A percentile compares a stretch with the other conserved stretches of the same genome.
Evolutionary conservation across 306 rosid genomes (phyloP).

Genomic region (Neltuma alba): DNA sequence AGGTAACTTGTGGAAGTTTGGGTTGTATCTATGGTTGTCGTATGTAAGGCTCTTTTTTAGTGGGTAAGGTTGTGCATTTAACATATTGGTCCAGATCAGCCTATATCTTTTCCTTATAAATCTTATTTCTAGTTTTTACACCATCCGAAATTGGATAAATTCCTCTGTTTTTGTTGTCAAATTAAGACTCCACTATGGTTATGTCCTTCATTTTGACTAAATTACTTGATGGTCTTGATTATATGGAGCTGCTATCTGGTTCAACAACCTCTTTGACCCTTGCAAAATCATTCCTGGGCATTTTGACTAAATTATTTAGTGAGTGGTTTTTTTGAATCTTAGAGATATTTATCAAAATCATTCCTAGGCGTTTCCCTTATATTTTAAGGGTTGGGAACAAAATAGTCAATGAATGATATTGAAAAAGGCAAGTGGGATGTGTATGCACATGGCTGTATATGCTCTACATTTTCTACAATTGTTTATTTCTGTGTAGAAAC

Average conservation of each 20-base stretch:
- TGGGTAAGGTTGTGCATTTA: neutral
- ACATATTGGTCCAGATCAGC: neutral
- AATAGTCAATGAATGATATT: neutral
- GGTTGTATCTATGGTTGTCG: neutral
- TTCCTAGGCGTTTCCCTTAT: neutral
- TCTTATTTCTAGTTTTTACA: neutral
- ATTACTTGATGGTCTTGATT: too few relatives aligned
- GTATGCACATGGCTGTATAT: neutral
- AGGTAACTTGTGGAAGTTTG: constrained; percentile 14
- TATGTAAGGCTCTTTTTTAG: neutral
- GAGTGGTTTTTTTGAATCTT: neutral
- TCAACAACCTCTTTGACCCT: too few relatives aligned
- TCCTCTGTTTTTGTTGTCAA: neutral
- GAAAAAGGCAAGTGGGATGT: neutral
- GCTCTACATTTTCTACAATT: neutral
- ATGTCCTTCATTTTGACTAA: too few relatives aligned
- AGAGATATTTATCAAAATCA: neutral
- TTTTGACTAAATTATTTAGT: too few relatives aligned
- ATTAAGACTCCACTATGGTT: too few relatives aligned
- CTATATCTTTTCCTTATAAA: neutral
- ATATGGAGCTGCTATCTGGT: too few relatives aligned
- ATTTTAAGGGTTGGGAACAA: neutral
- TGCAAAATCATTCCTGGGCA: too few relatives aligned
- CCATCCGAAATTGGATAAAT: neutral
- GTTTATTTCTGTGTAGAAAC: constrained; percentile 62